These are phyloP conservation scores for Aspergillus arachidicola DNA, from an alignment of 2,329 filamentous ascomycete genomes.

Conservation along the genomic window DNA sequence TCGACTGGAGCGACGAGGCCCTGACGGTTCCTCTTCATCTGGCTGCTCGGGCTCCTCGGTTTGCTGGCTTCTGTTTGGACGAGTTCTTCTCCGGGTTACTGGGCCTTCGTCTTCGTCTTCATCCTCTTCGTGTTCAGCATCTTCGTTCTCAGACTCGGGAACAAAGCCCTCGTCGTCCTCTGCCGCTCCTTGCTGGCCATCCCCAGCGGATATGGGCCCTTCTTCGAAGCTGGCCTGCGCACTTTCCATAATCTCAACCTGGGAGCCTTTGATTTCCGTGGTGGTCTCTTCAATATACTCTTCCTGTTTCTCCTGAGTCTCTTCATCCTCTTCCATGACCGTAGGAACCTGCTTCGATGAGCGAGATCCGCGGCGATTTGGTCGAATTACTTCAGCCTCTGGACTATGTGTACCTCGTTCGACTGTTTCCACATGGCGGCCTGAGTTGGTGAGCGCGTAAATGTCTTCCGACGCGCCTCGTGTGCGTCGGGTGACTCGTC, in stretches of 20 bases:
- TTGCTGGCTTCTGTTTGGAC: constrained; percentile 27
- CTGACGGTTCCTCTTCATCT: constrained; percentile 34
- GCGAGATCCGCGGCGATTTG: constrained; percentile 33
- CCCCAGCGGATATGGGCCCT: constrained; percentile 25
- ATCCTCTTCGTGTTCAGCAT: constrained; percentile 34
- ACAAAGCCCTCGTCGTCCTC: constrained; percentile 40
- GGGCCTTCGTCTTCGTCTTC: constrained; percentile 58
- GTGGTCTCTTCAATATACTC: constrained; percentile 53
- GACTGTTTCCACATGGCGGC: constrained; percentile 58
- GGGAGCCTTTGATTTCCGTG: constrained; percentile 41
- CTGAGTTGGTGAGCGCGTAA: constrained; percentile 61
- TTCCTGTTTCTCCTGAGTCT: constrained; percentile 23
- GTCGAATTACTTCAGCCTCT: constrained; percentile 34
- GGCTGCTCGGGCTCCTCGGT: constrained; percentile 28
- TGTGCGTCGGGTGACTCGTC: constrained; percentile 62
- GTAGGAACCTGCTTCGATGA: constrained; percentile 42
- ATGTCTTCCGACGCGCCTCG: constrained; percentile 60
- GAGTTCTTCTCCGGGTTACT: constrained; percentile 49
- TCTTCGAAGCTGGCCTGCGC: constrained; percentile 39
- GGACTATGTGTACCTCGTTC: constrained; percentile 58
- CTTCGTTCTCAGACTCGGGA: constrained; percentile 45
- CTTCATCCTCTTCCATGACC: constrained; percentile 31
- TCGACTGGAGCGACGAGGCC: constrained; percentile 42
- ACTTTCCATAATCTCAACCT: constrained; percentile 47
- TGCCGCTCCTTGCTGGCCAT: constrained; percentile 25